Conservation (phyloP, 164 flowering plant species). For the Liriodendron chinense region DNA sequence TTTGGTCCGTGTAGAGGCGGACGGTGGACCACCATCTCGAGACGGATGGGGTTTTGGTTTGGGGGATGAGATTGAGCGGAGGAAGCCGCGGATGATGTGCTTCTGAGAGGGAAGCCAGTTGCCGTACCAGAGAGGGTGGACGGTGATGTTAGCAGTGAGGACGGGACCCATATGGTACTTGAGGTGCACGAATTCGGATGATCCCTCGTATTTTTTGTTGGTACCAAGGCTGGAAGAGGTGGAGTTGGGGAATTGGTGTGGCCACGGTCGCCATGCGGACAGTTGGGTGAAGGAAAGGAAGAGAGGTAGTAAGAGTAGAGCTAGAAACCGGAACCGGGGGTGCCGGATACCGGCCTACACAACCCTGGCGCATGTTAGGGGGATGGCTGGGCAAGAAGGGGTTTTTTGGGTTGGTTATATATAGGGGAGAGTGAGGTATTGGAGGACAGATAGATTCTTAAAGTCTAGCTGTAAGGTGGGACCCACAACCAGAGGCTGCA, state of each 20-base stretch:
- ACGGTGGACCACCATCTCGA: slow-evolving; percentile 84
- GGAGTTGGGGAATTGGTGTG: slow-evolving; percentile 23
- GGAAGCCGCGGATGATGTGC: slow-evolving; percentile 63
- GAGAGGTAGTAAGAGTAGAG: slow-evolving; percentile 4
- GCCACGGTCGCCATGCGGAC: slow-evolving; percentile 61
- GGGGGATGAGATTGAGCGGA: slow-evolving; percentile 61
- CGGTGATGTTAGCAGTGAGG: slow-evolving; percentile 64
- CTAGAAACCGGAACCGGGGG: background rate
- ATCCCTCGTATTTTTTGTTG: slow-evolving; percentile 63
- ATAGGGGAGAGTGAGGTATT: slow-evolving; percentile 7
- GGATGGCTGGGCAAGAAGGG: background rate
- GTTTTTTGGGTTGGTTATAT: background rate
- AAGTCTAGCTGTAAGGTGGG: slow-evolving; percentile 23
- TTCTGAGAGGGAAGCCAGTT: slow-evolving; percentile 53
- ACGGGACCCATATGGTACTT: slow-evolving; percentile 84
- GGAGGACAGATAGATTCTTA: slow-evolving; percentile 31
- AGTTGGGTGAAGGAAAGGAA: slow-evolving; percentile 16
- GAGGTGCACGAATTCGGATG: slow-evolving; percentile 64
- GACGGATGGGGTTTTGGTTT: slow-evolving; percentile 52
- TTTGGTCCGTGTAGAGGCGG: slow-evolving; percentile 85
- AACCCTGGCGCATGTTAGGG: slow-evolving; percentile 9
- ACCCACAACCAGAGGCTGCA: background rate
- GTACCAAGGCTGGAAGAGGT: slow-evolving; percentile 20
- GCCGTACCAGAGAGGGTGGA: slow-evolving; percentile 80
- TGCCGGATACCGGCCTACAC: slow-evolving; percentile 1